Conservation (phyloP, 2,329 filamentous ascomycete species). For the Zasmidium citrigriseum region DNA sequence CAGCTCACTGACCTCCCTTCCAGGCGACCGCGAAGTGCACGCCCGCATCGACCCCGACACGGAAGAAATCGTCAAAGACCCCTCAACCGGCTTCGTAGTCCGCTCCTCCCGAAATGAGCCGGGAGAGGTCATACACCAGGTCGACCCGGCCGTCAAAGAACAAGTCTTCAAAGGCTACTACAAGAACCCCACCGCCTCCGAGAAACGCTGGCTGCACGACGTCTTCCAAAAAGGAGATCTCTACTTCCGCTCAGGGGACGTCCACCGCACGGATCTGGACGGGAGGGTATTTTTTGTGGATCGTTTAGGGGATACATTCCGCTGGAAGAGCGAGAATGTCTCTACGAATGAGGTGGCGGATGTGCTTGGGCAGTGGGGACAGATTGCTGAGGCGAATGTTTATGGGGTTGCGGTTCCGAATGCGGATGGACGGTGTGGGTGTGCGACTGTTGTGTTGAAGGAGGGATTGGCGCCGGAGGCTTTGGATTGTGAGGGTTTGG, state of each 20-base stretch:
- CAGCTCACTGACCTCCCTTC: no score
- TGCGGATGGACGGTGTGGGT: constrained; percentile 82
- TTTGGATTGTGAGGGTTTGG: constrained; percentile 59
- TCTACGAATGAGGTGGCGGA: constrained; percentile 67
- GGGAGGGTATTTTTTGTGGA: constrained; percentile 80
- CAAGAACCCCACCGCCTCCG: constrained; percentile 67
- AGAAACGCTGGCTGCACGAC: constrained; percentile 70
- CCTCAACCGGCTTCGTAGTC: constrained; percentile 65
- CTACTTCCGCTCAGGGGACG: constrained; percentile 80
- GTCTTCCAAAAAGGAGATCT: constrained; percentile 76
- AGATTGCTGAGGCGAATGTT: constrained; percentile 76
- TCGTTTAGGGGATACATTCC: constrained; percentile 72
- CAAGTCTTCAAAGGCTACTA: constrained; percentile 80
- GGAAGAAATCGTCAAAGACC: constrained; percentile 64
- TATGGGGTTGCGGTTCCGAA: constrained; percentile 79
- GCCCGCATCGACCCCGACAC: constrained; percentile 70
- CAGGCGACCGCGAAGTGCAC: constrained; percentile 50
- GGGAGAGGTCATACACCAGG: constrained; percentile 72
- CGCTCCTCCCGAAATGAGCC: constrained; percentile 62
- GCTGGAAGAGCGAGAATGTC: constrained; percentile 66
- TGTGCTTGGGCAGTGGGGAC: constrained; percentile 65
- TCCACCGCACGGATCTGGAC: constrained; percentile 68
- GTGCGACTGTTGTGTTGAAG: constrained; percentile 66
- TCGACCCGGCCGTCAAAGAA: constrained; percentile 65
- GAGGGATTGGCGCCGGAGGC: constrained; percentile 52